phyloP scores from a whole-genome alignment of 2,329 filamentous ascomycete species.

The Aspergillus tubingensis region DNA sequence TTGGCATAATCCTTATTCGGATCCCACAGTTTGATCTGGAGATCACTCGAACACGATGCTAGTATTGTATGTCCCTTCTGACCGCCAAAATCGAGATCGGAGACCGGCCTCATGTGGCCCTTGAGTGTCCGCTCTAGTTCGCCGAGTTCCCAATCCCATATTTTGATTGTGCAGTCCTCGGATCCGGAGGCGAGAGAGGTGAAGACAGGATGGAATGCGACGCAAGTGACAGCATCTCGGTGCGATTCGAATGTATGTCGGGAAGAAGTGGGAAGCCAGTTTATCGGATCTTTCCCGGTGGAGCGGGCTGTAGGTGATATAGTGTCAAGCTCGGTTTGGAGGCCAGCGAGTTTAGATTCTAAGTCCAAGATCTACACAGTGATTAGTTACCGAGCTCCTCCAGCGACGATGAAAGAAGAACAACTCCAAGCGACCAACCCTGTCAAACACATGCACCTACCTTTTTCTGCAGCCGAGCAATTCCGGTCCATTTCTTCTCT shows the following conservation, averaged over 20 bases:
- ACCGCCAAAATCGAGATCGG: slow-evolving; percentile 87
- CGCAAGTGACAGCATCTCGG: slow-evolving; percentile 76
- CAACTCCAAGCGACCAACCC: background rate
- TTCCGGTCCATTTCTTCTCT: slow-evolving; percentile 98
- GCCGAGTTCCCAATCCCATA: slow-evolving; percentile 94
- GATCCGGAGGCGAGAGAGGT: slow-evolving; percentile 88
- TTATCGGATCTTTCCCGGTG: slow-evolving; percentile 18
- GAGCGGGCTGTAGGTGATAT: slow-evolving; percentile 12
- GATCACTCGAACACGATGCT: slow-evolving; percentile 79
- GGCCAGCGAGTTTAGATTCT: slow-evolving; percentile 69
- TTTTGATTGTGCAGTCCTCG: slow-evolving; percentile 90
- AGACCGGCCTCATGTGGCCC: slow-evolving; percentile 81
- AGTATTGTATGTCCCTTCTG: slow-evolving; percentile 75
- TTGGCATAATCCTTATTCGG: slow-evolving; percentile 90
- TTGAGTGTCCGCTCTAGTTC: slow-evolving; percentile 87
- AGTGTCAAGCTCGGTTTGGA: slow-evolving; percentile 41
- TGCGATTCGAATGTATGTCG: slow-evolving; percentile 80
- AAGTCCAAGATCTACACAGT: slow-evolving; percentile 80
- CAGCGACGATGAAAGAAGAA: background rate
- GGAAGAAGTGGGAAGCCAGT: slow-evolving; percentile 35
- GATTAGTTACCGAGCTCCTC: slow-evolving; percentile 3
- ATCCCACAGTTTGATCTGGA: slow-evolving; percentile 95
- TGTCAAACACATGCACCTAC: slow-evolving; percentile 46
- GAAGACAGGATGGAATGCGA: slow-evolving; percentile 90
- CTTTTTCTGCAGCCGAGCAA: slow-evolving; percentile 95